phyloP scores from a whole-genome alignment of 345 rosid genomes.

The Reutealis trisperma region DNA sequence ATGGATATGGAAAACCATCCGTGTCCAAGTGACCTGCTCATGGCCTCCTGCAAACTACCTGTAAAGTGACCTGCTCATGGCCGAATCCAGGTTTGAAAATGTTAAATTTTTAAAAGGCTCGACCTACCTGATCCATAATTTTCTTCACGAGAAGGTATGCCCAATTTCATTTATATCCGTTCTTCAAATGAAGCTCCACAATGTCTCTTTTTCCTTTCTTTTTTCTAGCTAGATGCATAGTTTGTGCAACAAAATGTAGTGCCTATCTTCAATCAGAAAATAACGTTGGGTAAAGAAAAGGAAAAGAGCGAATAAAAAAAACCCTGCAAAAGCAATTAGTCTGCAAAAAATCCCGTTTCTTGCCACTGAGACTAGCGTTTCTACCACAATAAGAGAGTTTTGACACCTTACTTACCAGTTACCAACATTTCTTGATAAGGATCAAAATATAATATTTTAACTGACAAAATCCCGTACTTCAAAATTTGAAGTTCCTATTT shows the following conservation, averaged over 20 bases:
- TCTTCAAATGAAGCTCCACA: too few relatives aligned
- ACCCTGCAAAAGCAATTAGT: background rate
- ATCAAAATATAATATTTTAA: background rate
- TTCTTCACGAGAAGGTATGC: too few relatives aligned
- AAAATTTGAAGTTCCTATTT: background rate
- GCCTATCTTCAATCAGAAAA: background rate
- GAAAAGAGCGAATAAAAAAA: background rate
- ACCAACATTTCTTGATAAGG: background rate
- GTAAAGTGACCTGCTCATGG: too few relatives aligned
- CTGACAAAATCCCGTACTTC: background rate
- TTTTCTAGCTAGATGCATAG: background rate
- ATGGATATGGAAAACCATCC: too few relatives aligned
- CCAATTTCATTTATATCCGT: too few relatives aligned
- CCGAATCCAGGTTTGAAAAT: too few relatives aligned
- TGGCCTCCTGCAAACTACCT: too few relatives aligned
- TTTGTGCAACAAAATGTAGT: background rate
- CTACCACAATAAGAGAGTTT: slow-evolving; percentile 4
- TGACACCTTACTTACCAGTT: background rate
- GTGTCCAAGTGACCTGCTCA: too few relatives aligned
- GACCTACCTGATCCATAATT: too few relatives aligned
- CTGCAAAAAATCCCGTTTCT: background rate
- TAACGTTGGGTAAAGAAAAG: background rate
- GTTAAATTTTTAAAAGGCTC: too few relatives aligned
- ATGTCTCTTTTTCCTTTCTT: too few relatives aligned
- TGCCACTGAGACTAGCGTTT: background rate